Evolutionary conservation across 306 rosid species (phyloP).

Genomic region (Datisca glomerata): DNA sequence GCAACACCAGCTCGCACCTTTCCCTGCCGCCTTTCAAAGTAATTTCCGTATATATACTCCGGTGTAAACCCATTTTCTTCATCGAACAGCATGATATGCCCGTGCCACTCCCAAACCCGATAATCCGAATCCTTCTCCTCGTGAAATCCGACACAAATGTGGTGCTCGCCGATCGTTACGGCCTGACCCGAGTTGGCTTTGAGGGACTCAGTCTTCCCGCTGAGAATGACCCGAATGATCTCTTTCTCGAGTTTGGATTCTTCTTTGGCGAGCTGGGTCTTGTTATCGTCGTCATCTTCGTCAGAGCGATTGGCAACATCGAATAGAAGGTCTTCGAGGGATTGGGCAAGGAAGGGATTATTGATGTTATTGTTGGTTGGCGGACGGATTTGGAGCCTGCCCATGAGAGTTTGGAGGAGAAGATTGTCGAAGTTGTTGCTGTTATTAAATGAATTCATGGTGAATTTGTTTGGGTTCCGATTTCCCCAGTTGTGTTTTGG

Average conservation of each 20-base stretch:
- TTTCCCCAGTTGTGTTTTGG: not conserved
- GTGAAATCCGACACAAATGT: constrained; percentile 68
- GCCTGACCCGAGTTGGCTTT: constrained; percentile 90
- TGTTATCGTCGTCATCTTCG: constrained; percentile 24
- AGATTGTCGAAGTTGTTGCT: constrained; percentile 39
- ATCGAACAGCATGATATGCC: constrained; percentile 69
- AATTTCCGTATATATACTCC: constrained; percentile 84
- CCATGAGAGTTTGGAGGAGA: constrained; percentile 61
- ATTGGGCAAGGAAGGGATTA: constrained; percentile 36
- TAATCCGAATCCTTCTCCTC: constrained; percentile 68
- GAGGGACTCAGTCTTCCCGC: constrained; percentile 43
- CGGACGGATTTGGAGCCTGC: constrained; percentile 52
- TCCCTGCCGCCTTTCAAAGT: constrained; percentile 57
- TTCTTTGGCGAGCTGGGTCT: constrained; percentile 35
- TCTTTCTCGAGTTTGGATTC: constrained; percentile 57
- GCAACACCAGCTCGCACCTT: constrained; percentile 9
- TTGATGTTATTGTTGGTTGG: constrained; percentile 7
- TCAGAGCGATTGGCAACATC: constrained; percentile 29
- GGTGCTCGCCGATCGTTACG: constrained; percentile 61
- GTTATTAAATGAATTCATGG: constrained; percentile 45
- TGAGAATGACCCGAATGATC: constrained; percentile 40
- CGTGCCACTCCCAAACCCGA: constrained; percentile 99
- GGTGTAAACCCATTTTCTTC: constrained; percentile 73
- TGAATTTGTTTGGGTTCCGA: constrained; percentile 11
- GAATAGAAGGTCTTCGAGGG: constrained; percentile 69